These are phyloP conservation scores for Hypoxylon rubiginosum DNA, from an alignment of 2,329 filamentous ascomycete genomes.

Conservation along the genomic window DNA sequence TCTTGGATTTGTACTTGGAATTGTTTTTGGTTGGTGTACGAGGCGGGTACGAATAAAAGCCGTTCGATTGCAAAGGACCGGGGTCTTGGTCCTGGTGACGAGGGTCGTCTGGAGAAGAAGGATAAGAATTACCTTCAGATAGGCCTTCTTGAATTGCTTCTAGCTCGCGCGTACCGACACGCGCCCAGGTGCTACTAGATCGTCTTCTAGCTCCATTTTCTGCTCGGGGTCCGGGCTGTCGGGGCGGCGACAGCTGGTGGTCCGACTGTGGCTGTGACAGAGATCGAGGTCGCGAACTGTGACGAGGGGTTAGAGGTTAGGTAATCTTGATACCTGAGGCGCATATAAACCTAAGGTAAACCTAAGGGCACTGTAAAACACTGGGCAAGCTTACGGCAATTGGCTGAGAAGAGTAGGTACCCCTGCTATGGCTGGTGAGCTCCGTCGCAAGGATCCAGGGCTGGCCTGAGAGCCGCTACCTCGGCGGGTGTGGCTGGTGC, in stretches of 20 bases:
- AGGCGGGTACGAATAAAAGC: neutral
- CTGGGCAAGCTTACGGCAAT: neutral
- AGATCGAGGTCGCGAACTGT: neutral
- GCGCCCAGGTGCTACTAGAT: slow-evolving; percentile 32
- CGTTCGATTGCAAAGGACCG: neutral
- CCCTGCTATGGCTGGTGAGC: neutral
- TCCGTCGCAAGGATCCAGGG: neutral
- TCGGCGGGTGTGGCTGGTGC: too few relatives aligned
- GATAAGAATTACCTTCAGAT: neutral
- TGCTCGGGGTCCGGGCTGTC: neutral
- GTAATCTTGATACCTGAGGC: neutral
- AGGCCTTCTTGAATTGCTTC: slow-evolving; percentile 21
- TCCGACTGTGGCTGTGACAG: slow-evolving; percentile 1
- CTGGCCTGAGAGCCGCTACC: neutral
- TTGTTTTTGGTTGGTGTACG: neutral
- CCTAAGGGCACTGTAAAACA: too few relatives aligned
- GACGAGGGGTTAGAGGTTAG: neutral
- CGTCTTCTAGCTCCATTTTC: neutral
- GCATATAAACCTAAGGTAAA: too few relatives aligned
- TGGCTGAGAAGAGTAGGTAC: neutral
- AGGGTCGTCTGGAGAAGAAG: neutral
- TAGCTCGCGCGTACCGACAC: slow-evolving; percentile 44
- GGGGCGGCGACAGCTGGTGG: neutral
- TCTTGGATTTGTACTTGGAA: neutral
- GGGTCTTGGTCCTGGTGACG: neutral